phyloP scores from a whole-genome alignment of 2,329 filamentous ascomycete genomes.

The Colletotrichum filicis region DNA sequence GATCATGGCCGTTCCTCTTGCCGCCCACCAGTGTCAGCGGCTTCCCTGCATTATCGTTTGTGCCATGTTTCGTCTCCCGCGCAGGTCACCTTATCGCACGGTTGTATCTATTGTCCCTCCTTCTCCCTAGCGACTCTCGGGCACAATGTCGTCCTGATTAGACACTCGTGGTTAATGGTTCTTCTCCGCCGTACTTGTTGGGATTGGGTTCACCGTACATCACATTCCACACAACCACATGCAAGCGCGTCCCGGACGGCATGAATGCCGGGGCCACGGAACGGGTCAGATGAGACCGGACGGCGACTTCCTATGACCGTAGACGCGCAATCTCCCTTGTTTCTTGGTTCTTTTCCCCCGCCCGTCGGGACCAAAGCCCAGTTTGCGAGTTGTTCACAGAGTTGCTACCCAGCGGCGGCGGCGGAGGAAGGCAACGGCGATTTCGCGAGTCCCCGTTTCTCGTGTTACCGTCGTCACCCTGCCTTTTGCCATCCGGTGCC shows the following conservation, averaged over 20 bases:
- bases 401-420: not conserved
- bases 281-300: constrained; percentile 31
- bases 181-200: not conserved
- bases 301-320: constrained; percentile 13
- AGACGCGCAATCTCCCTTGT: constrained; percentile 24
- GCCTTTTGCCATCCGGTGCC: not conserved
- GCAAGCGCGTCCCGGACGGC: constrained; percentile 1
- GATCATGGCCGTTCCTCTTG: constrained; percentile 5
- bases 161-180: not conserved
- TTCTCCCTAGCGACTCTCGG: not conserved
- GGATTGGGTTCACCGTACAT: not conserved
- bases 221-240: not conserved
- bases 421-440: too few species aligned
- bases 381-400: not conserved
- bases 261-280: constrained; percentile 15
- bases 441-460: not conserved
- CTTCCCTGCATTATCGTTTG: constrained; percentile 16
- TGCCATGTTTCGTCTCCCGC: not conserved
- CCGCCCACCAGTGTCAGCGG: not conserved
- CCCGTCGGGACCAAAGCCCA: not conserved
- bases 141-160: constrained; percentile 14
- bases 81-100: not conserved
- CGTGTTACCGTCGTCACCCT: too few species aligned
- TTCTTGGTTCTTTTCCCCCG: not conserved
- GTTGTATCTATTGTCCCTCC: not conserved